Evolutionary conservation across 352 stramenopile species (phyloP).

Genomic region (Pythium periplocum): DNA sequence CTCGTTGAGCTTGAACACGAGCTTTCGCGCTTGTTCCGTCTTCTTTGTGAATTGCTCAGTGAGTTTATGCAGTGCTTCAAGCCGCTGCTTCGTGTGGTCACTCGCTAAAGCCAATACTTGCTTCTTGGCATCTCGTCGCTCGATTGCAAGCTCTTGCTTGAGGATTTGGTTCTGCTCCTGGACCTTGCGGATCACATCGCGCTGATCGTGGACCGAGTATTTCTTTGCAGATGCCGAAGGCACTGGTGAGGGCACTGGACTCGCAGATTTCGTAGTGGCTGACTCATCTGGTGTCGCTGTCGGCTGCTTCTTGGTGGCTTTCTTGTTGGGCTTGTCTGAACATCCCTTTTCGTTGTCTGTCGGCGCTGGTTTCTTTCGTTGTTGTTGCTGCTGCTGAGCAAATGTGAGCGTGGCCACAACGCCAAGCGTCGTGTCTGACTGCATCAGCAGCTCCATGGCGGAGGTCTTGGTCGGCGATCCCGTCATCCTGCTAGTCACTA

Average conservation of each 20-base stretch:
- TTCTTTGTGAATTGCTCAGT: constrained; percentile 45
- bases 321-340: background rate
- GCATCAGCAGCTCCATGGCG: constrained; percentile 29
- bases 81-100: constrained; percentile 39
- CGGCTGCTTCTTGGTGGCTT: constrained; percentile 13
- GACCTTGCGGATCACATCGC: constrained; percentile 63
- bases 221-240: constrained; percentile 21
- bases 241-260: constrained; percentile 2
- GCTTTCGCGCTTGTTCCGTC: constrained; percentile 33
- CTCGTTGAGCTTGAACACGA: constrained; percentile 41
- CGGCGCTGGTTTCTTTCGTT: background rate
- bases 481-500: background rate
- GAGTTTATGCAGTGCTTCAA: constrained; percentile 54
- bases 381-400: constrained; percentile 1
- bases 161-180: constrained; percentile 73
- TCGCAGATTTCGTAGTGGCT: background rate
- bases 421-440: constrained; percentile 40
- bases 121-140: constrained; percentile 45
- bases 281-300: constrained; percentile 3
- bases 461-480: constrained; percentile 1
- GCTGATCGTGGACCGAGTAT: constrained; percentile 68
- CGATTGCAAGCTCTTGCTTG: constrained; percentile 68
- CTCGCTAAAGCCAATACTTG: too few species aligned
- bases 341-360: too few species aligned
- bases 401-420: constrained; percentile 54